A percentile compares a stretch with the other conserved stretches of the same genome.
Conservation (phyloP, 202 grass and related monocot genomes). For the Zoysia matrella region DNA sequence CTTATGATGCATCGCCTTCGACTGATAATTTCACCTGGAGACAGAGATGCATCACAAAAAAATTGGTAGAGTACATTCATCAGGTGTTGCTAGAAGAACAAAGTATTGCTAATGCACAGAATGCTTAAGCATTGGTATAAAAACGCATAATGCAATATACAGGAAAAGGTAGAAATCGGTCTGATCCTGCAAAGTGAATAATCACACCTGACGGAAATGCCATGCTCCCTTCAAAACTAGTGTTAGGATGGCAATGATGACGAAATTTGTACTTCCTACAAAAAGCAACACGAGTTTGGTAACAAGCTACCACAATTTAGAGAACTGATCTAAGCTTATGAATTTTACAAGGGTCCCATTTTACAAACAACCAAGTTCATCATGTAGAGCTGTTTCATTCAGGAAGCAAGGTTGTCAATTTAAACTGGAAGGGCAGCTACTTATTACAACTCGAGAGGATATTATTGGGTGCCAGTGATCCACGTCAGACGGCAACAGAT, state of each 20-base stretch:
- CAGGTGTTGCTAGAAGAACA: neutral
- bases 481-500: neutral
- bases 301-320: neutral
- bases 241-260: slow-evolving; percentile 76
- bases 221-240: slow-evolving; percentile 85
- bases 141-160: neutral
- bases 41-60: neutral
- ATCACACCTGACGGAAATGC: slow-evolving; percentile 89
- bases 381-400: neutral
- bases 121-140: neutral
- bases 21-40: no score
- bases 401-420: neutral
- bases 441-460: neutral
- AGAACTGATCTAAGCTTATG: neutral
- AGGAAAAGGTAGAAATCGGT: neutral
- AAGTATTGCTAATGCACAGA: neutral
- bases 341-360: no score
- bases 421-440: neutral
- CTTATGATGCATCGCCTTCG: no score
- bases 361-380: neutral
- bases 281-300: slow-evolving; percentile 17
- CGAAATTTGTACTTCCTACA: slow-evolving; percentile 95
- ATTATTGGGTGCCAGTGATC: neutral
- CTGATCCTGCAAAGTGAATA: slow-evolving; percentile 4
- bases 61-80: neutral